Percentiles rank a stretch among this genome's conserved stretches.
Conservation (phyloP, 2,329 filamentous ascomycete genomes). For the Trichophyton simii region DNA sequence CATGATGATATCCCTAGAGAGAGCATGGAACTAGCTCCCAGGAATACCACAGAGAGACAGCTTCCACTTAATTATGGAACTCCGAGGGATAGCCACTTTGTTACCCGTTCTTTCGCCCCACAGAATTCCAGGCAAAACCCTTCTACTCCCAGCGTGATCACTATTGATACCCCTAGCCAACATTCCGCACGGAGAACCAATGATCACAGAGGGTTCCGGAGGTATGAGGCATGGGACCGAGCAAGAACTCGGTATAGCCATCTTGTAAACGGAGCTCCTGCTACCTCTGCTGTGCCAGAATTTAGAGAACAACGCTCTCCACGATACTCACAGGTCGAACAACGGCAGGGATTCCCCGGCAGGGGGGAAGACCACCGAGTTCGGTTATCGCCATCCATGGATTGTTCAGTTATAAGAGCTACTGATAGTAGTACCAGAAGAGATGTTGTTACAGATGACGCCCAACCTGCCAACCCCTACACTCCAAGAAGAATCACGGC, state of each 20-base stretch:
- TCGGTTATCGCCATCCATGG: background rate
- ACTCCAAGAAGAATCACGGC: background rate
- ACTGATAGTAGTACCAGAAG: background rate
- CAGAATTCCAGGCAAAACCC: background rate
- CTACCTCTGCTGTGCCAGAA: background rate
- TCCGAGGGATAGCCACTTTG: background rate
- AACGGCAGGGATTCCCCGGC: background rate
- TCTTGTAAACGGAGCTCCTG: slow-evolving; percentile 9
- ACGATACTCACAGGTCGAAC: background rate
- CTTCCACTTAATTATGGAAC: slow-evolving; percentile 10
- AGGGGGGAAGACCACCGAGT: background rate
- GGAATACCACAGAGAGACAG: slow-evolving; percentile 24
- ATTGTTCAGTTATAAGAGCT: background rate
- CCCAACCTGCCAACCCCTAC: background rate
- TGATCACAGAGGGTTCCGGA: slow-evolving; percentile 34
- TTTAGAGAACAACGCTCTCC: background rate
- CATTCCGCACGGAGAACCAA: slow-evolving; percentile 22
- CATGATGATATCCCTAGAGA: slow-evolving; percentile 21
- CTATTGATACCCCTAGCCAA: background rate
- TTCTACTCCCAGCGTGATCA: background rate
- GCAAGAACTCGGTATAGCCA: slow-evolving; percentile 31
- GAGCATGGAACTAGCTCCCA: slow-evolving; percentile 34
- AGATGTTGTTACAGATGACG: background rate
- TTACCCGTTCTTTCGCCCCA: background rate
- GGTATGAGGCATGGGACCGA: slow-evolving; percentile 37